Evolutionary conservation across 371 early-diverging fungal genomes (phyloP).

Genomic region (Saksenaea oblongispora): DNA sequence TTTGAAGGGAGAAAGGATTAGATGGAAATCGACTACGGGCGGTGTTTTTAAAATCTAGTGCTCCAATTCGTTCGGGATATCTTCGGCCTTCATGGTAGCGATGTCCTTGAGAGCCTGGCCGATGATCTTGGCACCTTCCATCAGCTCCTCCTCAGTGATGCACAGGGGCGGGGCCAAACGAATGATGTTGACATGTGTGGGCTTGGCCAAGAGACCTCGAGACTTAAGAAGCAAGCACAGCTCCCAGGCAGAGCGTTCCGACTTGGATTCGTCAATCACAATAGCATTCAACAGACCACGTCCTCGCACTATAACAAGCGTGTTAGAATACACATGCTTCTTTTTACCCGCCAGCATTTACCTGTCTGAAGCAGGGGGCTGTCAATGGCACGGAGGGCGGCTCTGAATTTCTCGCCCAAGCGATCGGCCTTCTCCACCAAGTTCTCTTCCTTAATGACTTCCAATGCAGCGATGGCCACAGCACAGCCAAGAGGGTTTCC

Average conservation of each 20-base stretch:
- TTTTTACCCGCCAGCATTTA: slow-evolving; percentile 16
- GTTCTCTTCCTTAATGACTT: slow-evolving; percentile 93
- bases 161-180: slow-evolving; percentile 94
- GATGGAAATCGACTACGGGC: background rate
- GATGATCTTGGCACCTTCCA: slow-evolving; percentile 83
- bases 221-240: slow-evolving; percentile 91
- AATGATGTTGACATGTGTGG: slow-evolving; percentile 98
- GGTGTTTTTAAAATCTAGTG: slow-evolving; percentile 12
- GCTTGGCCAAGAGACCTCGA: slow-evolving; percentile 94
- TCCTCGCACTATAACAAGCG: slow-evolving; percentile 73
- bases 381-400: slow-evolving; percentile 68
- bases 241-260: slow-evolving; percentile 94
- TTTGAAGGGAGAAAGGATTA: background rate
- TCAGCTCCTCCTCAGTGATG: slow-evolving; percentile 89
- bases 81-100: slow-evolving; percentile 54
- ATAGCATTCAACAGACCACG: slow-evolving; percentile 95
- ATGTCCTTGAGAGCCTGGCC: slow-evolving; percentile 73
- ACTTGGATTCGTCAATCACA: slow-evolving; percentile 86
- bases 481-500: slow-evolving; percentile 96
- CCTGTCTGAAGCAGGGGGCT: slow-evolving; percentile 73
- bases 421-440: slow-evolving; percentile 75
- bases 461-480: slow-evolving; percentile 91
- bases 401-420: slow-evolving; percentile 86
- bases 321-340: background rate
- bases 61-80: slow-evolving; percentile 39